phyloP scores from a whole-genome alignment of 2,329 filamentous ascomycete genomes.

The Epichloe amarillans region DNA sequence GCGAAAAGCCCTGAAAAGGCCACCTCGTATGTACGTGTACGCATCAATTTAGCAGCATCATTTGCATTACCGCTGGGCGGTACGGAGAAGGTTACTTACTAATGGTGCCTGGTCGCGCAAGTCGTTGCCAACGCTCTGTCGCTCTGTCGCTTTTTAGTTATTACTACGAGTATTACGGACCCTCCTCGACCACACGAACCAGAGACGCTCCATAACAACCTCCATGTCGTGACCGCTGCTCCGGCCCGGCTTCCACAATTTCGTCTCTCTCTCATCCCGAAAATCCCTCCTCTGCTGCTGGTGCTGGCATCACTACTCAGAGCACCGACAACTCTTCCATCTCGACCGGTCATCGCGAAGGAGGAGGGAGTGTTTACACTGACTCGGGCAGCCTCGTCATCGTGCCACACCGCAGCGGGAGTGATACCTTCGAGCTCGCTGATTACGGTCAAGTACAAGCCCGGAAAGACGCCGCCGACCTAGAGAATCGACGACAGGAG shows the following conservation, averaged over 20 bases:
- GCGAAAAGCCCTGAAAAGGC: too few species aligned
- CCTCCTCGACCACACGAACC: slow-evolving; percentile 1
- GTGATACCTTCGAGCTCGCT: slow-evolving; percentile 27
- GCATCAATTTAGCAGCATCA: too few species aligned
- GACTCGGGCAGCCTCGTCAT: slow-evolving; percentile 2
- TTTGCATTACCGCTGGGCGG: too few species aligned
- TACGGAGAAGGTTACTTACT: too few species aligned
- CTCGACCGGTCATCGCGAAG: slow-evolving; percentile 15
- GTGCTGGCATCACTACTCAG: slow-evolving; percentile 13
- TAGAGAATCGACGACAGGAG: slow-evolving; percentile 20
- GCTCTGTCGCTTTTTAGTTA: too few species aligned
- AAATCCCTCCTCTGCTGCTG: slow-evolving; percentile 27
- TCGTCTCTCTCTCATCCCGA: slow-evolving; percentile 13
- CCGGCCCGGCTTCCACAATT: slow-evolving; percentile 21
- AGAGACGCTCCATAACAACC: slow-evolving; percentile 1
- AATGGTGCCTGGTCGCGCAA: too few species aligned
- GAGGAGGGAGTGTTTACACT: slow-evolving; percentile 22
- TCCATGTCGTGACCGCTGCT: slow-evolving; percentile 1
- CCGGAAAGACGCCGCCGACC: slow-evolving; percentile 17
- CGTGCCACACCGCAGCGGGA: slow-evolving; percentile 1
- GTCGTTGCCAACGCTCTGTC: too few species aligned
- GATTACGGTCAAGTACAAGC: slow-evolving; percentile 23
- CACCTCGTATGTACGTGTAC: too few species aligned
- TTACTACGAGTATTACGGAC: too few species aligned
- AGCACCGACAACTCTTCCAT: slow-evolving; percentile 11